Evolutionary conservation across 306 rosid genomes (phyloP).

Genomic region (Crataegus laevigata): DNA sequence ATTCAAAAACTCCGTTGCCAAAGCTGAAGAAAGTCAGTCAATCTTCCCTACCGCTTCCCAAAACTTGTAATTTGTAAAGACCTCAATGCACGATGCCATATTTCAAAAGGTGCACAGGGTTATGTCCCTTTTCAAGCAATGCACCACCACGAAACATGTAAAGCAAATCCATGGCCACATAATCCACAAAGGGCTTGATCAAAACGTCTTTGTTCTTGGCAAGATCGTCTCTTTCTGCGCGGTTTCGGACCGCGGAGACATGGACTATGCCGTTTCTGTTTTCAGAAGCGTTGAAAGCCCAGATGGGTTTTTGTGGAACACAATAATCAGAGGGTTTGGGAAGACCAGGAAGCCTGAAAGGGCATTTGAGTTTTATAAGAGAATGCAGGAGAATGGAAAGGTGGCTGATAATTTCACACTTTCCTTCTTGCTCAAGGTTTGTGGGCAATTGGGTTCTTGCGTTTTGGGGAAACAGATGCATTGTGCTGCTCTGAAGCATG

Average conservation of each 20-base stretch:
- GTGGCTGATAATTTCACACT: conserved; percentile 55
- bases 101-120: conserved; percentile 29
- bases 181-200: conserved; percentile 37
- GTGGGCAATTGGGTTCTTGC: conserved; percentile 29
- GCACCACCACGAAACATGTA: conserved; percentile 43
- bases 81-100: conserved; percentile 6
- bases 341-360: conserved; percentile 24
- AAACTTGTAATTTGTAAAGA: background rate
- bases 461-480: conserved; percentile 54
- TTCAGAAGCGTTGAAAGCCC: conserved; percentile 43
- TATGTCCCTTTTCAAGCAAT: conserved; percentile 43
- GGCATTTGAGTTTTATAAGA: conserved; percentile 41
- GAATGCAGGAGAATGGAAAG: conserved; percentile 31
- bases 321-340: conserved; percentile 73
- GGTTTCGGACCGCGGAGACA: conserved; percentile 28
- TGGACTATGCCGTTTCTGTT: conserved; percentile 46
- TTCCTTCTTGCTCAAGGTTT: conserved; percentile 53
- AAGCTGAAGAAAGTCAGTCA: background rate
- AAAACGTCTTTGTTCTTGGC: conserved; percentile 41
- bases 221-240: conserved; percentile 50
- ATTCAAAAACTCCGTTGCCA: conserved; percentile 2
- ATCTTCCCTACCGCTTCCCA: background rate
- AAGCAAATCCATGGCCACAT: conserved; percentile 46
- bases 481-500: conserved; percentile 33
- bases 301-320: conserved; percentile 58